Evolutionary conservation across 148 eudicot genomes (phyloP), one percentile per base, ranked within the genome.

Genomic region (Agrostemma githago): DNA sequence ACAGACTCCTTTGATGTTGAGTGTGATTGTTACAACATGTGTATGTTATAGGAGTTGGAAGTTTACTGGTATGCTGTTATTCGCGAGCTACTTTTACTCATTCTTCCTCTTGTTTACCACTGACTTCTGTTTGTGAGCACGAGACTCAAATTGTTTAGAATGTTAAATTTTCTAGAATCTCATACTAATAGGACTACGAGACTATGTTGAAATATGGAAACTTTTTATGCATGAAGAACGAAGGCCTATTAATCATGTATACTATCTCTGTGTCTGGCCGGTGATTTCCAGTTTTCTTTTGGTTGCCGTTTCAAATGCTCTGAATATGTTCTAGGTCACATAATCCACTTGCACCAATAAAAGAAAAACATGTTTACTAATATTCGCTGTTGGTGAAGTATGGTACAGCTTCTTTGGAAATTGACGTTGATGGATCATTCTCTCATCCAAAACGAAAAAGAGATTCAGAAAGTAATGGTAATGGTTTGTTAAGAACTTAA

Each of bases 361-460:
- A 61, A 56, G 3, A 74, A 39, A 21, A 41, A 39, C 41, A 14
- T 39, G 11, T 66, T 66, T 59, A 12, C 51, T 76, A 38, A 77
- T 70, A 26, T 68, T 76, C 10, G 62, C 19, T 51, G 14, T 66
- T 85, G 19, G 63, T 86, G 84, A 77, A 94, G 98, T 89, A 82
- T 85, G 98, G 97, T 68, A 77, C 93, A 71, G 88, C 97, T 40
- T 75, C 85, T 73, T 78, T 89, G 84, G 87, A 85, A 74, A 96
- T 94, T 11, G 94, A 91, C 80, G 74, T 86, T 77, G 97, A 94
- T 73, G 98, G 98, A 58, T 83, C 97, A 21, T 86, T 89, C 79
- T 83, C 88, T 44, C 85, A 86, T 77, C 90, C 91, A 70, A 88
- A 86, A 80, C 80, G 75, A 70, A 86, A 78, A 73, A 78, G 66